phyloP scores from a whole-genome alignment of 257 asterid species.

The Jacaranda copaia region DNA sequence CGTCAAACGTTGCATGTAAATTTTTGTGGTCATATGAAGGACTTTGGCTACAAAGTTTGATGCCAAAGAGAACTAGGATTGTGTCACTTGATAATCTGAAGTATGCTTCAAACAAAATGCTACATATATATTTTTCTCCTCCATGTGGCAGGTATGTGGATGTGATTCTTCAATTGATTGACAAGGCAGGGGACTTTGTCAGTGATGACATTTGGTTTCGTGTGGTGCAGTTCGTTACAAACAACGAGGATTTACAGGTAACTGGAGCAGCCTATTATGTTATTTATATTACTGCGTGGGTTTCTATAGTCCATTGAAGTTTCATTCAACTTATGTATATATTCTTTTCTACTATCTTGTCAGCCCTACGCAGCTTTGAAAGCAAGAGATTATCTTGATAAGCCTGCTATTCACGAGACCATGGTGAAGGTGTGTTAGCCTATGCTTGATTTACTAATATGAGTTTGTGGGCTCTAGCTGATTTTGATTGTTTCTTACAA shows the following conservation, averaged over 20 bases:
- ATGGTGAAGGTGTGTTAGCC: conserved; percentile 83
- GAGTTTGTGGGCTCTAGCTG: conserved; percentile 15
- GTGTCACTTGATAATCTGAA: conserved; percentile 4
- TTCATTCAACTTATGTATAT: conserved; percentile 30
- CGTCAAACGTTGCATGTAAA: too few relatives aligned
- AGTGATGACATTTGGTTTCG: conserved; percentile 99
- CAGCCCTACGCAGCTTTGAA: conserved; percentile 94
- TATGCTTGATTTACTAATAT: conserved; percentile 19
- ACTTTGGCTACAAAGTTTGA: too few relatives aligned
- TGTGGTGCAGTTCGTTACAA: conserved; percentile 93
- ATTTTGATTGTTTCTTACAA: conserved; percentile 23
- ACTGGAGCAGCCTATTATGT: conserved; percentile 30
- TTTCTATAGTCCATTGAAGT: conserved; percentile 34
- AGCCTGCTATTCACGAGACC: conserved; percentile 94
- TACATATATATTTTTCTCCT: conserved; percentile 1
- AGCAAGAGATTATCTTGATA: conserved; percentile 92
- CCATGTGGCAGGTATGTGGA: conserved; percentile 80
- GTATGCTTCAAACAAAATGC: conserved; percentile 21
- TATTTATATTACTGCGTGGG: conserved; percentile 6
- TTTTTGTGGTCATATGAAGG: too few relatives aligned
- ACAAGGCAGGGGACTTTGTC: conserved; percentile 98
- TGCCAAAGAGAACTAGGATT: conserved; percentile 11
- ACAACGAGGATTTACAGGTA: conserved; percentile 96
- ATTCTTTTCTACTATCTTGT: conserved; percentile 32
- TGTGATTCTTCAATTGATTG: conserved; percentile 96